A percentile compares a stretch with the other conserved stretches of the same genome.
These are phyloP conservation scores for Fusarium duplospermum DNA, from an alignment of 2,329 filamentous ascomycete genomes.

Conservation along the genomic window DNA sequence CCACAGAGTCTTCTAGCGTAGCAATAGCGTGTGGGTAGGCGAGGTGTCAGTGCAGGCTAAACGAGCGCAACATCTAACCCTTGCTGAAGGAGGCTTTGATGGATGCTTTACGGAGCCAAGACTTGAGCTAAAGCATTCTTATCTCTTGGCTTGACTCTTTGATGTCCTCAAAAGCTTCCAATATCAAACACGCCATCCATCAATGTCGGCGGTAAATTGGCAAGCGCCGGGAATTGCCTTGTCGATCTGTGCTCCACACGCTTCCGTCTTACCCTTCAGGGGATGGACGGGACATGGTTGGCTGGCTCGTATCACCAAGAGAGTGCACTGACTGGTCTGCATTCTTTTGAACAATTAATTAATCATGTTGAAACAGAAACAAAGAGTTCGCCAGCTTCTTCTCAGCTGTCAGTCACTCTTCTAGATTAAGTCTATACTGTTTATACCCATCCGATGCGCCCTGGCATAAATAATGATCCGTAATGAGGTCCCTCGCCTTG, in stretches of 20 bases:
- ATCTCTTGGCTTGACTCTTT: neutral
- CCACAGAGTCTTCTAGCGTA: neutral
- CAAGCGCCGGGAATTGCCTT: neutral
- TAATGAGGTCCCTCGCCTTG: slow-evolving; percentile 28
- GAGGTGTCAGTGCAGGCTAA: neutral
- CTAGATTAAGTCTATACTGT: slow-evolving; percentile 25
- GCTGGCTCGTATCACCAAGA: neutral
- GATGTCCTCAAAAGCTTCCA: neutral
- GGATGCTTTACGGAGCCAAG: neutral
- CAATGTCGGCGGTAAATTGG: neutral
- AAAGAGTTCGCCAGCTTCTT: neutral
- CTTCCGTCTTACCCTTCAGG: neutral
- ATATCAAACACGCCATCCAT: neutral
- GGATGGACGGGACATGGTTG: neutral
- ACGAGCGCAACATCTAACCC: neutral
- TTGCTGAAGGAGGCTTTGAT: neutral
- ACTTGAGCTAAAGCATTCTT: neutral
- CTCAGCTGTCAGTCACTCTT: neutral
- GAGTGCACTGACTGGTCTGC: neutral
- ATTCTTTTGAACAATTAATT: neutral
- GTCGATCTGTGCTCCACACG: neutral
- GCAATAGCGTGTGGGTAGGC: neutral
- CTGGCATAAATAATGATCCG: slow-evolving; percentile 37
- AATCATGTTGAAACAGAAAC: neutral
- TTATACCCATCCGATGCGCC: slow-evolving; percentile 24